Evolutionary conservation across 2,329 filamentous ascomycete genomes (phyloP), one percentile per base, ranked within the genome.

Genomic region (Podosphaera xanthii): DNA sequence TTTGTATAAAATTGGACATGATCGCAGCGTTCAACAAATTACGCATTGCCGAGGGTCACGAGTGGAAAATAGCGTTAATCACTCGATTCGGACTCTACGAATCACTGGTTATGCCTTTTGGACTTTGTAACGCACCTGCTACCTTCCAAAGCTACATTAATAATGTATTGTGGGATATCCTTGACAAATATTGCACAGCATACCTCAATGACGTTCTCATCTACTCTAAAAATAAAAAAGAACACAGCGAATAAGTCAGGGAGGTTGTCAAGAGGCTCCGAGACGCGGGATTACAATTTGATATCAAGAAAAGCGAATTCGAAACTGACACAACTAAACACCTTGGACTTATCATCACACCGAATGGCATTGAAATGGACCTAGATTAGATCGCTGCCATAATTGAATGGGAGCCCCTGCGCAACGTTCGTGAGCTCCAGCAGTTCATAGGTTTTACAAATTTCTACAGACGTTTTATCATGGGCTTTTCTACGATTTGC

Each of bases 41-140:
- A 0, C 30, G 60, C 7, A 60, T 65, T 12, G 55, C 59, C 44
- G 60, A 58, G 36, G 36, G 36, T 0, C 58, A 63, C 10, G 60
- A 65, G 54, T 64, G 60, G 61, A 63, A 62, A 46, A 63, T 60
- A 42, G 63, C 63, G 10, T 64, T 42, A 6, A 57, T 22, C 9
- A 57, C 35, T 4, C 55, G 36, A 3, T 42, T 40, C 22, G 55
- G 55, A 7, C 35, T 42, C 3, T 42, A 40, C 8, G 55, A 57
- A 57, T 57, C 6, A 1, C 36, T 57, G 30, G 35, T 57, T 22
- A 57, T 57, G 36, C 55, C 6, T 30, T 57, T 57, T 31, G 55
- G 38, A 2, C 36, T 57, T 1, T 57, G 36, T 22, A n/a, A n/a
- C n/a, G n/a, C n/a, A n/a, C n/a, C n/a, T n/a, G n/a, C n/a, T n/a